These are phyloP conservation scores for Cynara cardunculus DNA, from an alignment of 129 eudicot species.

Conservation along the genomic window DNA sequence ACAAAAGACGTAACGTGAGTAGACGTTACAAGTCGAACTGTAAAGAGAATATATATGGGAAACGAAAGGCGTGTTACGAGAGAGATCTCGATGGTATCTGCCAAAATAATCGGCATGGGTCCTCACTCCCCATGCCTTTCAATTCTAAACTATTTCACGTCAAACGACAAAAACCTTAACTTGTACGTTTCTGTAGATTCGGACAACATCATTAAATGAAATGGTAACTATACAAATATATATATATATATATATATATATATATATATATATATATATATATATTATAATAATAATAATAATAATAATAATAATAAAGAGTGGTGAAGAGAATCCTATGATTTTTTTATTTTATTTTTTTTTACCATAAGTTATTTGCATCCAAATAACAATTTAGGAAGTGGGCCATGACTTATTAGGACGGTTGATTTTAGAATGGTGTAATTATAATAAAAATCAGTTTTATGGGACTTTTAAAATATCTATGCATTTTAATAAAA, in stretches of 20 bases:
- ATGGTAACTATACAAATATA: slow-evolving; percentile 1
- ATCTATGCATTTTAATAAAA: no score
- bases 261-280: no score
- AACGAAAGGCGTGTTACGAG: neutral
- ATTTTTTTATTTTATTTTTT: neutral
- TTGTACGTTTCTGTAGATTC: slow-evolving; percentile 25
- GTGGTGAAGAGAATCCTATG: slow-evolving; percentile 28
- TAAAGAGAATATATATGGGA: neutral
- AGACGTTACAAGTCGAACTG: neutral
- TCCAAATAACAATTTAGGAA: neutral
- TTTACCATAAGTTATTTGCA: slow-evolving; percentile 12
- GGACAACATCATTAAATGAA: slow-evolving; percentile 29
- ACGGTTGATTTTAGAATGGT: neutral
- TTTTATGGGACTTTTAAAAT: no score
- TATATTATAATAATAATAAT: no score
- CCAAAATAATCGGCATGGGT: slow-evolving; percentile 20
- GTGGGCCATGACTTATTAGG: neutral
- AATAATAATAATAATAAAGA: no score
- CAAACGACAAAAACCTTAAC: slow-evolving; percentile 30
- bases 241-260: neutral
- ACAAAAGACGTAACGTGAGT: neutral
- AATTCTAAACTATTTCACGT: slow-evolving; percentile 9
- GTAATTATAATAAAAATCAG: no score
- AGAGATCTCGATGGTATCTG: neutral
- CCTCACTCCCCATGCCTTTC: slow-evolving; percentile 9